A percentile compares a stretch with the other conserved stretches of the same genome.
phyloP scores from a whole-genome alignment of 352 stramenopile genomes.

The Pythium phragmitis region DNA sequence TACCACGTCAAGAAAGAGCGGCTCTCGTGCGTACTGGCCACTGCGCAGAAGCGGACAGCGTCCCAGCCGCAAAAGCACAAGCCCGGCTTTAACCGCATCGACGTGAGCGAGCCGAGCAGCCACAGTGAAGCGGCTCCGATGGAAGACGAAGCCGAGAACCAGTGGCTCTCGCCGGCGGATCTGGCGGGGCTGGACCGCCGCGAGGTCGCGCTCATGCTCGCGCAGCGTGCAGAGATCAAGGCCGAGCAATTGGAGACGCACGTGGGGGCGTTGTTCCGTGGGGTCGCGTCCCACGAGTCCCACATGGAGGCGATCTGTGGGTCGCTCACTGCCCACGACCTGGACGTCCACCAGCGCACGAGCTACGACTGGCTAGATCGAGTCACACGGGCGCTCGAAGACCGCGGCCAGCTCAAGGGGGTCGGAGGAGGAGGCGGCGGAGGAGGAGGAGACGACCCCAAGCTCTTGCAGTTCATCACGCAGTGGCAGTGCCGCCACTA shows the following conservation, averaged over 20 bases:
- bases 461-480: conserved; percentile 41
- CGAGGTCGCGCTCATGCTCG: conserved; percentile 35
- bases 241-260: conserved; percentile 39
- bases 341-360: conserved; percentile 48
- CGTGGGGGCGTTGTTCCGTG: conserved; percentile 37
- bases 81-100: conserved; percentile 7
- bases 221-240: conserved; percentile 37
- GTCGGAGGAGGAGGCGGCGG: conserved; percentile 9
- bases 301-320: conserved; percentile 54
- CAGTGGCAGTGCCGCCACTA: conserved; percentile 63
- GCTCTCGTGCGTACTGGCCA: conserved; percentile 28
- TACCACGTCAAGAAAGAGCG: conserved; percentile 58
- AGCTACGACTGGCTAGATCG: conserved; percentile 63
- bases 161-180: conserved; percentile 37
- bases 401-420: conserved; percentile 31
- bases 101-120: not conserved
- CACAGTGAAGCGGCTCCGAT: not conserved
- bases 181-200: conserved; percentile 24
- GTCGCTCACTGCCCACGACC: conserved; percentile 34
- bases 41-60: conserved; percentile 1
- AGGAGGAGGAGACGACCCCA: not conserved
- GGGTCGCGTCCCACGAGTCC: conserved; percentile 44
- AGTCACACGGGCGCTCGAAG: conserved; percentile 41
- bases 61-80: not conserved
- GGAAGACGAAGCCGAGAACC: conserved; percentile 21